Conservation (phyloP, 257 asterid species). For the Forsythia viridissima region DNA sequence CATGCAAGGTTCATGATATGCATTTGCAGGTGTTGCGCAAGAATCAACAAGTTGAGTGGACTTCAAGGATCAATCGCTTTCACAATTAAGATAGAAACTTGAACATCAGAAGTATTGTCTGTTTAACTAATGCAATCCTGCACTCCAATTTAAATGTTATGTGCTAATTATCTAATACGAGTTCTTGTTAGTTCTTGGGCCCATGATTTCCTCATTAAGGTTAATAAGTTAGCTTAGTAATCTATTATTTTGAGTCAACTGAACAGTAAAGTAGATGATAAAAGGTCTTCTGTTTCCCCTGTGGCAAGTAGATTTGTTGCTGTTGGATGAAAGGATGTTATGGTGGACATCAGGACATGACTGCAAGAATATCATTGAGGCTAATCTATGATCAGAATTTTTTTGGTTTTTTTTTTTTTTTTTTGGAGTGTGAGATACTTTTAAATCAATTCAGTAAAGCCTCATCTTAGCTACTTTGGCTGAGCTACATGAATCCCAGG, state of each 20-base stretch:
- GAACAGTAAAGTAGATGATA: too few species aligned
- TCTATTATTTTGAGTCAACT: too few species aligned
- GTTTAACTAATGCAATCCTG: not conserved
- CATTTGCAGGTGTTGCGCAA: not conserved
- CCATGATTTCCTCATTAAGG: not conserved
- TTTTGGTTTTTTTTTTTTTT: not conserved
- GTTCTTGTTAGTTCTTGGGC: not conserved
- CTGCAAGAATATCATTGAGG: not conserved
- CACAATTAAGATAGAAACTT: not conserved
- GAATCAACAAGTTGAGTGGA: not conserved
- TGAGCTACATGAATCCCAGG: not conserved
- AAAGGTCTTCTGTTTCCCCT: too few species aligned
- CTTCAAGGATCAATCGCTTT: not conserved
- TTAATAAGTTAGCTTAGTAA: not conserved
- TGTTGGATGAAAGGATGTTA: not conserved
- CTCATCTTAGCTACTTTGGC: slow-evolving; percentile 3
- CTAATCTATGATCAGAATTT: not conserved
- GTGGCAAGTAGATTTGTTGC: too few species aligned
- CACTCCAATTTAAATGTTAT: not conserved
- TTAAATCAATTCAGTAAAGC: not conserved
- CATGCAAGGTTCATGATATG: not conserved
- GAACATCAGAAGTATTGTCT: not conserved
- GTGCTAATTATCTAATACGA: not conserved
- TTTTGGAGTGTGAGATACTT: not conserved
- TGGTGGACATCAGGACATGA: not conserved